Evolutionary conservation across 176 grass and related monocot species (phyloP).

Genomic region (Bothriochloa decipiens): DNA sequence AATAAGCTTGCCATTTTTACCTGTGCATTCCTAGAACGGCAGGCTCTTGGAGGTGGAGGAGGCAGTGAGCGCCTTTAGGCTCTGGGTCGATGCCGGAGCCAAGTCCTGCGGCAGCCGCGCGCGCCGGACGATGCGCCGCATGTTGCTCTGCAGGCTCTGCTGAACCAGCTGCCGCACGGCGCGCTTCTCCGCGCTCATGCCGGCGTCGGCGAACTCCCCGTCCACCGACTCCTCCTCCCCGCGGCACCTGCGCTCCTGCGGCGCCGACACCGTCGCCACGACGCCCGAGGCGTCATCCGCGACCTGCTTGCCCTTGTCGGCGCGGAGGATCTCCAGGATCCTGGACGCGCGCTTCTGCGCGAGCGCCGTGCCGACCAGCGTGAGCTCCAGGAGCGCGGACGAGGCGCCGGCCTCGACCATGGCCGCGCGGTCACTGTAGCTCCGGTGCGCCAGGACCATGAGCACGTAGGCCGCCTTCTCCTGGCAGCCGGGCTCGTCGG

Average conservation of each 20-base stretch:
- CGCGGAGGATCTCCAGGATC: conserved; percentile 73
- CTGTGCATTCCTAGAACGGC: conserved; percentile 61
- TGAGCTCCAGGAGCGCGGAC: conserved; percentile 84
- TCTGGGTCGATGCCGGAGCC: conserved; percentile 55
- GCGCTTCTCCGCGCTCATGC: conserved; percentile 79
- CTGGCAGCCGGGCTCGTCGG: conserved; percentile 77
- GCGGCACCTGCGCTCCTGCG: conserved; percentile 43
- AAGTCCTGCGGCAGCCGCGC: conserved; percentile 77
- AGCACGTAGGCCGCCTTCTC: conserved; percentile 89
- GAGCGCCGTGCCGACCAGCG: conserved; percentile 75
- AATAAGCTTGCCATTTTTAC: conserved; percentile 30
- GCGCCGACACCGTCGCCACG: conserved; percentile 70
- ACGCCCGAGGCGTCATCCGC: conserved; percentile 36
- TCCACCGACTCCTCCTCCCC: background rate
- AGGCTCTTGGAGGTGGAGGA: conserved; percentile 93
- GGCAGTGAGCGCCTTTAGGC: conserved; percentile 55
- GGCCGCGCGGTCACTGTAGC: conserved; percentile 54
- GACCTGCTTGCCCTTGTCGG: conserved; percentile 78
- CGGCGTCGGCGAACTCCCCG: conserved; percentile 25
- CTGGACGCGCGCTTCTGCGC: conserved; percentile 94
- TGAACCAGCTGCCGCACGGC: conserved; percentile 88
- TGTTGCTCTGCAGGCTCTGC: conserved; percentile 94
- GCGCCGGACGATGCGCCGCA: conserved; percentile 77
- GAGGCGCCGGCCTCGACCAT: conserved; percentile 74
- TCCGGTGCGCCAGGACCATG: conserved; percentile 94